Evolutionary conservation across 1,284 basidiomycete species (phyloP).

Genomic region (Cryptococcus hybrid): DNA sequence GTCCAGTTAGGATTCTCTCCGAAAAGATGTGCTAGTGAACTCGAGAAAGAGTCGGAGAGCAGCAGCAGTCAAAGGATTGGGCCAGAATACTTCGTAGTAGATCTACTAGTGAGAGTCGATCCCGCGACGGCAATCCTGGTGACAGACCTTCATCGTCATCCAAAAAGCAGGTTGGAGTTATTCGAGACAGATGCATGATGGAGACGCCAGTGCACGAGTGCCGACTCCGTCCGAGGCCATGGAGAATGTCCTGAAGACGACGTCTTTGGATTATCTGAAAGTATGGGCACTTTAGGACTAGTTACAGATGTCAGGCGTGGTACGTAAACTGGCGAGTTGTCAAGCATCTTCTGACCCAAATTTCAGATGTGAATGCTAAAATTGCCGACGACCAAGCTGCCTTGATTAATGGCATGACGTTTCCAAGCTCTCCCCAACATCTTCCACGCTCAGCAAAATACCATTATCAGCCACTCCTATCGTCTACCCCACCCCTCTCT

Average conservation of each 20-base stretch:
- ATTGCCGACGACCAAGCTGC: slow-evolving; percentile 8
- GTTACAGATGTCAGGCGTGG: not conserved
- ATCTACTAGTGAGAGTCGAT: not conserved
- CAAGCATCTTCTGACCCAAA: not conserved
- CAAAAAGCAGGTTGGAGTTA: slow-evolving; percentile 14
- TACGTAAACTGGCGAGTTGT: not conserved
- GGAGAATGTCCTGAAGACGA: no score
- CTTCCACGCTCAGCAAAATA: slow-evolving; percentile 7
- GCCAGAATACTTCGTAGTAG: slow-evolving; percentile 4
- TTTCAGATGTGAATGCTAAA: slow-evolving; percentile 5
- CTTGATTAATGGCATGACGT: not conserved
- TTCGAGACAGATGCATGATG: slow-evolving; percentile 1
- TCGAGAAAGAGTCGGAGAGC: not conserved
- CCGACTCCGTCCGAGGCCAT: not conserved
- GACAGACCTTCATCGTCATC: slow-evolving; percentile 1
- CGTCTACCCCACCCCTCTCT: slow-evolving; percentile 26
- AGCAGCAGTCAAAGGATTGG: slow-evolving; percentile 4
- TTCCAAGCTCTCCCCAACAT: slow-evolving; percentile 10
- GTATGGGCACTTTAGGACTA: no score
- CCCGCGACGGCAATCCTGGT: slow-evolving; percentile 3
- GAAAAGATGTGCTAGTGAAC: not conserved
- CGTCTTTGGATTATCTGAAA: no score
- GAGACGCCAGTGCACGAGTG: not conserved
- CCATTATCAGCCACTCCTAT: slow-evolving; percentile 1
- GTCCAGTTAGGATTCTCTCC: not conserved